Percentiles rank a stretch among this genome's conserved stretches.
Evolutionary conservation across 2,329 filamentous ascomycete species (phyloP).

Genomic region (Fusarium compactum): DNA sequence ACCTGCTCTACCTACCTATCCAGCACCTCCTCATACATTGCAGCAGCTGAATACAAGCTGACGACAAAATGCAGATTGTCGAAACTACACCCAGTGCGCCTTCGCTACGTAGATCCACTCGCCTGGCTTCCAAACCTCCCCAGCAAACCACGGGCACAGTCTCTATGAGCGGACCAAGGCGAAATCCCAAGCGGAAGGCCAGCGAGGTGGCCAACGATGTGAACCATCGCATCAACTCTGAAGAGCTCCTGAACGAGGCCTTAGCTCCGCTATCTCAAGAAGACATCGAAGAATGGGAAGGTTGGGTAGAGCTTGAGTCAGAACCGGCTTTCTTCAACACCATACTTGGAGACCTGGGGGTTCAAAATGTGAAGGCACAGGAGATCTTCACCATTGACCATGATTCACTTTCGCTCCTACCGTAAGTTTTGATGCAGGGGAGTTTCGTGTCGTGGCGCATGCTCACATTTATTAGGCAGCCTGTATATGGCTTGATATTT

Average conservation of each 20-base stretch:
- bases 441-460: background rate
- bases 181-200: constrained; percentile 61
- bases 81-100: background rate
- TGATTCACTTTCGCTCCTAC: constrained; percentile 70
- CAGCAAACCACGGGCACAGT: background rate
- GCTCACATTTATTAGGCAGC: constrained; percentile 64
- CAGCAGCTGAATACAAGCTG: constrained; percentile 16
- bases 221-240: constrained; percentile 47
- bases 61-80: constrained; percentile 20
- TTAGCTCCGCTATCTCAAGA: constrained; percentile 61
- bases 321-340: constrained; percentile 90
- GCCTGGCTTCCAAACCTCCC: constrained; percentile 25
- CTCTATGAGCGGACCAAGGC: constrained; percentile 45
- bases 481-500: constrained; percentile 88
- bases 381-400: constrained; percentile 82
- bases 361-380: constrained; percentile 77
- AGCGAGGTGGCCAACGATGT: constrained; percentile 51
- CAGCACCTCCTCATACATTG: background rate
- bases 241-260: constrained; percentile 60
- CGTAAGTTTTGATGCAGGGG: constrained; percentile 58
- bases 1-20: background rate
- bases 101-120: constrained; percentile 39
- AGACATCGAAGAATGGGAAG: constrained; percentile 73
- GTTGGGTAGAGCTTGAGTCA: constrained; percentile 88
- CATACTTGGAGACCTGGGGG: constrained; percentile 83